Evolutionary conservation across 2,329 filamentous ascomycete species (phyloP).

Genomic region (Ophiobolus disseminans): DNA sequence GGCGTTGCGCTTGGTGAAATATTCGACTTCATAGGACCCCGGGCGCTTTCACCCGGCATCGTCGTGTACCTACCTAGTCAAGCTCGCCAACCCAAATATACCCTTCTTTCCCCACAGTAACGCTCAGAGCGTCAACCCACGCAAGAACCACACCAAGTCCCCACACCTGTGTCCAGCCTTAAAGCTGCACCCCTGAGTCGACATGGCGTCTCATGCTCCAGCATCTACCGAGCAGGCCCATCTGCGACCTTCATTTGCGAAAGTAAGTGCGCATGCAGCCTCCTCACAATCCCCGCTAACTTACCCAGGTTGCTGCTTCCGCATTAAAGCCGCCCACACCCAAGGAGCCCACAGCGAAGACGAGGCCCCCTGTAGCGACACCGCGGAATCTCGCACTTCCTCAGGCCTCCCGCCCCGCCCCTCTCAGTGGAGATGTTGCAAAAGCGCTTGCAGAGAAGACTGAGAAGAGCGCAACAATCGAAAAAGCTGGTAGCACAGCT

Average conservation of each 20-base stretch:
- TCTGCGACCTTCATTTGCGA: slow-evolving; percentile 75
- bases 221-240: slow-evolving; percentile 36
- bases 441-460: slow-evolving; percentile 21
- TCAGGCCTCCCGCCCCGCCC: slow-evolving; percentile 26
- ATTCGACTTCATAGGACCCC: slow-evolving; percentile 14
- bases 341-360: slow-evolving; percentile 33
- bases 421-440: slow-evolving; percentile 23
- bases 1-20: slow-evolving; percentile 32
- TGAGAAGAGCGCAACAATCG: slow-evolving; percentile 20
- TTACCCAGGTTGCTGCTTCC: slow-evolving; percentile 51
- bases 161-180: not conserved
- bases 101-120: not conserved
- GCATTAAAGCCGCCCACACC: slow-evolving; percentile 40
- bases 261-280: slow-evolving; percentile 62
- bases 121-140: too few species aligned
- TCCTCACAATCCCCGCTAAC: slow-evolving; percentile 14
- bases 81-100: not conserved
- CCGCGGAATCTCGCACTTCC: slow-evolving; percentile 29
- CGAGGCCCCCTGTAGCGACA: slow-evolving; percentile 37
- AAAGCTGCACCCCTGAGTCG: slow-evolving; percentile 7
- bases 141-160: slow-evolving; percentile 4
- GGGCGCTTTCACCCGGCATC: slow-evolving; percentile 1
- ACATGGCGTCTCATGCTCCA: slow-evolving; percentile 44
- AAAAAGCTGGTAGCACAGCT: slow-evolving; percentile 32
- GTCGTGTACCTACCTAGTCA: not conserved